Evolutionary conservation across 2,329 filamentous ascomycete species (phyloP), one percentile per base, ranked within the genome.

Genomic region (Aspergillus pseudoglaucus): DNA sequence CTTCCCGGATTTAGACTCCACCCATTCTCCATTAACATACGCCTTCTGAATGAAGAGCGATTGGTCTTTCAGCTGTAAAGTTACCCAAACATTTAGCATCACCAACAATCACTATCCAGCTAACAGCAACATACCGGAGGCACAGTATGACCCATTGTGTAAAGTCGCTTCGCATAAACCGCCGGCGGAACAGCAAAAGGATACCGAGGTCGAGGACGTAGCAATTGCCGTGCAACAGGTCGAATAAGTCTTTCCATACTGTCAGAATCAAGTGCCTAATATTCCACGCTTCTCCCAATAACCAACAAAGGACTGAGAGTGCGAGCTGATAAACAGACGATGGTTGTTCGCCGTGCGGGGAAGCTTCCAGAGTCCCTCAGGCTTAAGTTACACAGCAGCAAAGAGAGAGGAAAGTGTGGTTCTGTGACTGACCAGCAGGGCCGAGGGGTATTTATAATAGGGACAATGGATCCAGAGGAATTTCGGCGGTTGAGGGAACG

Each of bases 11-110:
- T 83, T 81, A 58, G 91, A 88, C 59, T 80, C 78, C 53, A 94
- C 81, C 88, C 90, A 98, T 79, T 95, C 80, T 62, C 93, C 93
- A 66, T 98, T 91, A 63, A 97, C 84, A 65, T 91, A 96, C 61
- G 83, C 73, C 65, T 90, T 81, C 58, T 85, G 82, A 75, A 94
- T 96, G 61, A 97, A 81, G 51, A 98, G 80, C 20, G 85, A 88
- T 32, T 81, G 80, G 59, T 91, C 87, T 63, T 83, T 87, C 61
- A 91, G 81, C 84, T 90, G 15, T 1, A 35, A n/a, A n/a, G n/a
- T n/a, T n/a, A n/a, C n/a, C n/a, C n/a, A n/a, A n/a, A n/a, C n/a
- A n/a, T n/a, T n/a, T 7, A 37, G 33, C 4, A 37, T n/a, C 2
- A 15, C 6, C 5, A 25, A 17, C n/a, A 6, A 5, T 32, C 15